These are phyloP conservation scores for Ensete glaucum DNA, from an alignment of 176 grass and related monocot genomes.

Conservation along the genomic window DNA sequence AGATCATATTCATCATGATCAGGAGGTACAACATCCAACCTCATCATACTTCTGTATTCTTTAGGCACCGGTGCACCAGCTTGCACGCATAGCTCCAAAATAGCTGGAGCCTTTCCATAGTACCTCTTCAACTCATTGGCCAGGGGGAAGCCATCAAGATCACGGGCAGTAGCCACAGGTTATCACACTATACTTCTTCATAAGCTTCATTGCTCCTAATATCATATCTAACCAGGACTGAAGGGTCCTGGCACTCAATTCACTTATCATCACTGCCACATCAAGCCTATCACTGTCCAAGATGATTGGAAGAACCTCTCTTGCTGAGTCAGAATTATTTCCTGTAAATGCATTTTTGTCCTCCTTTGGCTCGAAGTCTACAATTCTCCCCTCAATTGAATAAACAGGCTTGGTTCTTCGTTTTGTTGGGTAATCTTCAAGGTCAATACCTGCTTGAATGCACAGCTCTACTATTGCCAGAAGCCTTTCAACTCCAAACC, in stretches of 20 bases:
- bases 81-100: slow-evolving; percentile 49
- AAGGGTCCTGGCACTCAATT: slow-evolving; percentile 36
- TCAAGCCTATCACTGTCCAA: not conserved
- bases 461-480: slow-evolving; percentile 58
- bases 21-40: slow-evolving; percentile 51
- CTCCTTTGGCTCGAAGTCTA: slow-evolving; percentile 44
- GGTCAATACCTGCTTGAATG: slow-evolving; percentile 49
- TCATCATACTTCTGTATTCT: slow-evolving; percentile 51
- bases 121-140: slow-evolving; percentile 64
- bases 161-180: slow-evolving; percentile 54
- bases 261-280: not conserved
- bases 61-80: slow-evolving; percentile 34
- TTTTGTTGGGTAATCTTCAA: slow-evolving; percentile 45
- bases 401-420: slow-evolving; percentile 47
- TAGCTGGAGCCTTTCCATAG: slow-evolving; percentile 61
- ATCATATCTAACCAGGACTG: slow-evolving; percentile 42
- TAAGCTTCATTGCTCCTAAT: slow-evolving; percentile 34
- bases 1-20: slow-evolving; percentile 52
- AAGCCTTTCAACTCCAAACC: slow-evolving; percentile 35
- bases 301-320: not conserved
- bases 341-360: slow-evolving; percentile 1
- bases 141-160: not conserved
- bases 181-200: slow-evolving; percentile 47
- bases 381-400: slow-evolving; percentile 57
- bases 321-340: not conserved